Conservation (phyloP, 1,284 basidiomycete genomes). For the Tremellales sp. region DNA sequence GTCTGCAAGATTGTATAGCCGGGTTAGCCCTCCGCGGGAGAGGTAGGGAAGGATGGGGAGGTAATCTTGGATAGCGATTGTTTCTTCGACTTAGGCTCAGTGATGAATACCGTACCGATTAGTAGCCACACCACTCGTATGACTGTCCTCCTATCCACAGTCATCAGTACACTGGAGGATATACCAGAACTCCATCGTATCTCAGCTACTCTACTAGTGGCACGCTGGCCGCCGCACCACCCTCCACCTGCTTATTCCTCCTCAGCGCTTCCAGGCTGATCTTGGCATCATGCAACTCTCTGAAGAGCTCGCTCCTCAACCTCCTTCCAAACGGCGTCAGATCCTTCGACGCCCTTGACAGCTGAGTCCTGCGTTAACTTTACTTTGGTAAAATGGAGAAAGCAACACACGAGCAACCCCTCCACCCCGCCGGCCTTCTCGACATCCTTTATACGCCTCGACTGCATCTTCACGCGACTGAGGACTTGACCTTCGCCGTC, state of each 20-base stretch:
- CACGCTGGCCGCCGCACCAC: neutral
- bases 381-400: neutral
- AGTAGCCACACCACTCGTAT: no score
- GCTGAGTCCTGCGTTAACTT: no score
- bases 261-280: conserved; percentile 1
- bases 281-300: conserved; percentile 27
- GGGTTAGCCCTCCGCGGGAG: no score
- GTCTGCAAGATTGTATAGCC: no score
- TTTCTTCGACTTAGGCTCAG: no score
- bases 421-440: conserved; percentile 47
- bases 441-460: conserved; percentile 35
- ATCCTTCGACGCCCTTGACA: conserved; percentile 37
- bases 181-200: no score
- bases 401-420: conserved; percentile 44
- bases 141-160: no score
- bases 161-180: no score
- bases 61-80: no score
- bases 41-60: no score
- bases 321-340: conserved; percentile 40
- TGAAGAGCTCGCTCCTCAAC: conserved; percentile 42
- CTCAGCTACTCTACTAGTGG: neutral
- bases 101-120: no score
- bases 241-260: neutral
- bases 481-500: conserved; percentile 2
- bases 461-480: conserved; percentile 33